These are phyloP conservation scores for Tetracentron sinense DNA, from an alignment of 164 flowering plant genomes.

Conservation along the genomic window DNA sequence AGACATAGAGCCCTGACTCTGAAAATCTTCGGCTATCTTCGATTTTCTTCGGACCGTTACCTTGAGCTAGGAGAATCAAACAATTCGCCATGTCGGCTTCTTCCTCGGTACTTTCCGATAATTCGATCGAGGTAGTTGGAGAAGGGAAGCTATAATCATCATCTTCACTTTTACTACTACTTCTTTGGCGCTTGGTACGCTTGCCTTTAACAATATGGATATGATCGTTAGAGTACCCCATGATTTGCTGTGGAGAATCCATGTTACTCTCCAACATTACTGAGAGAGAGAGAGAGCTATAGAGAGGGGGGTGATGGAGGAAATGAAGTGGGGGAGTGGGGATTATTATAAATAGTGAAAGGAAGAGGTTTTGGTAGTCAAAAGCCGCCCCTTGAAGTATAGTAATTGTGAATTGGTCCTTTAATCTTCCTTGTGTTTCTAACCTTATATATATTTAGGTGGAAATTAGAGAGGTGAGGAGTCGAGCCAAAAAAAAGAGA, in stretches of 20 bases:
- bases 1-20: conserved; percentile 28
- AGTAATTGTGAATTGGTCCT: conserved; percentile 35
- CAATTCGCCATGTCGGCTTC: conserved; percentile 63
- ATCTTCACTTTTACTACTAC: conserved; percentile 4
- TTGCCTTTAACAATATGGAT: conserved; percentile 31
- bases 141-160: conserved; percentile 1
- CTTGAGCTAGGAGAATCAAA: conserved; percentile 51
- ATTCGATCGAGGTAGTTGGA: conserved; percentile 19
- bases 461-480: conserved; percentile 14
- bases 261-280: conserved; percentile 32
- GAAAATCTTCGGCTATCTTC: conserved; percentile 20
- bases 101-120: conserved; percentile 34
- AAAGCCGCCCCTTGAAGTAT: conserved; percentile 31
- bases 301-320: conserved; percentile 14
- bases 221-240: conserved; percentile 14
- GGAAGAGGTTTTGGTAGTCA: conserved; percentile 21
- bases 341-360: conserved; percentile 16
- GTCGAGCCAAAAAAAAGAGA: too few species aligned
- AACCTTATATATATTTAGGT: conserved; percentile 16
- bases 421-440: conserved; percentile 34
- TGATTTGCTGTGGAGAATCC: conserved; percentile 24
- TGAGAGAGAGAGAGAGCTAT: background rate
- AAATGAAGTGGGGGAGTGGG: conserved; percentile 20
- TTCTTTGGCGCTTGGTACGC: conserved; percentile 49
- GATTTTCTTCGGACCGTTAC: conserved; percentile 4